Conservation (phyloP, 2,329 filamentous ascomycete genomes). For the Chrysoporthe cubensis region DNA sequence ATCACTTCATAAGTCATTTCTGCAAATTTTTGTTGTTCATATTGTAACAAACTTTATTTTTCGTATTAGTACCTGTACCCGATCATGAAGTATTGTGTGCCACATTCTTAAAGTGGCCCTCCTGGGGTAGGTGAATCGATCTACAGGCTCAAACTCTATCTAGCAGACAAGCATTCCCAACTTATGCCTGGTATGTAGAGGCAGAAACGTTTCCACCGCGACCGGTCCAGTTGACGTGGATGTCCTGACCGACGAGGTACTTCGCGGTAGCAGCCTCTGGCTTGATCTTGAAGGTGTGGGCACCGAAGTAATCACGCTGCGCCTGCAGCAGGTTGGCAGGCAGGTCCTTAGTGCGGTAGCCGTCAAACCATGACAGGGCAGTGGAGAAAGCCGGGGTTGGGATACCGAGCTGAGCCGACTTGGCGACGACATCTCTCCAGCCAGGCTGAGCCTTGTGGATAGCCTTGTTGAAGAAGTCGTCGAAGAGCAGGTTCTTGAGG, state of each 20-base stretch:
- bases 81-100: constrained; percentile 20
- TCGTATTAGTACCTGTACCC: constrained; percentile 24
- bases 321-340: constrained; percentile 98
- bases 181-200: constrained; percentile 96
- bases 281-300: constrained; percentile 89
- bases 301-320: constrained; percentile 99
- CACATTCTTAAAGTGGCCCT: constrained; percentile 19
- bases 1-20: neutral
- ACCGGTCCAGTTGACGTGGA: constrained; percentile 99
- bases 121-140: constrained; percentile 17
- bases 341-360: constrained; percentile 95
- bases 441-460: constrained; percentile 95
- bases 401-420: constrained; percentile 91
- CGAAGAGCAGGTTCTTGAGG: constrained; percentile 97
- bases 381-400: constrained; percentile 96
- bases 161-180: constrained; percentile 16
- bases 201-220: constrained; percentile 96
- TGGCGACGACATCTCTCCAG: constrained; percentile 90
- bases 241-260: constrained; percentile 84
- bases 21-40: neutral
- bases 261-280: constrained; percentile 75
- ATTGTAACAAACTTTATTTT: constrained; percentile 19
- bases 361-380: constrained; percentile 97
- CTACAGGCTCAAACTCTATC: constrained; percentile 22
- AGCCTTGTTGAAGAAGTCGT: constrained; percentile 99